Evolutionary conservation across 2,329 filamentous ascomycete species (phyloP), one percentile per base, ranked within the genome.

Genomic region (Colletotrichum euphorbiae): DNA sequence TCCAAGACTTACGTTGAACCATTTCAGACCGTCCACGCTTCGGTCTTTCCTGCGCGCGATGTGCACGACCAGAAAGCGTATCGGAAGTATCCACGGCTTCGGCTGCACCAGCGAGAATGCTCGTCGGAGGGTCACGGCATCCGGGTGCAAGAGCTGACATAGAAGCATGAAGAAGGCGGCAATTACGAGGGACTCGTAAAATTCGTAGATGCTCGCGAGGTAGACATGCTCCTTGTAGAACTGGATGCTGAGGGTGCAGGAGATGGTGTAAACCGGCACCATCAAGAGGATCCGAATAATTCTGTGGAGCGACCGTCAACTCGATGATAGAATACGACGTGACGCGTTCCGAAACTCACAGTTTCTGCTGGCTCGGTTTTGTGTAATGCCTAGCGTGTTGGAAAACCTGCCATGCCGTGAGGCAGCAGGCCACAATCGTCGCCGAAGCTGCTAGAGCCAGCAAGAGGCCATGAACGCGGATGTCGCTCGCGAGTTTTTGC

Each of bases 181-280:
- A 45, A 65, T 60, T 28, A 65, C 62, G 0, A 65, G 38, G 6
- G 62, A 65, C 38, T 65, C 54, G 38, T 52, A 65, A 15, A 65
- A 65, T 7, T 65, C 54, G 46, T 60, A 65, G 12, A 60, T 52
- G 38, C 36, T 46, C 17, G 15, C 62, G 28, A 65, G 57, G 6
- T 65, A 65, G 8, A 60, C 55, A 17, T 60, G 45, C 21, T 65
- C n/a, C n/a, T 51, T 52, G 15, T 65, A 65, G 3, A 60, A 65
- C 9, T 24, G 2, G 62, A 60, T 60, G 17, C 54, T 59, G 13
- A 59, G 7, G 11, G 28, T 59, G 36, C 62, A 65, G 9, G 54
- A 36, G 11, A 65, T 54, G 46, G 36, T 28, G 55, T 65, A 65
- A 28, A 65, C 40, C 3, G 55, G 46, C 2, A 65, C 62, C 62